Percentiles rank a stretch among this genome's conserved stretches.
Conservation (phyloP, 2,329 filamentous ascomycete genomes). For the Calycina herbarum region DNA sequence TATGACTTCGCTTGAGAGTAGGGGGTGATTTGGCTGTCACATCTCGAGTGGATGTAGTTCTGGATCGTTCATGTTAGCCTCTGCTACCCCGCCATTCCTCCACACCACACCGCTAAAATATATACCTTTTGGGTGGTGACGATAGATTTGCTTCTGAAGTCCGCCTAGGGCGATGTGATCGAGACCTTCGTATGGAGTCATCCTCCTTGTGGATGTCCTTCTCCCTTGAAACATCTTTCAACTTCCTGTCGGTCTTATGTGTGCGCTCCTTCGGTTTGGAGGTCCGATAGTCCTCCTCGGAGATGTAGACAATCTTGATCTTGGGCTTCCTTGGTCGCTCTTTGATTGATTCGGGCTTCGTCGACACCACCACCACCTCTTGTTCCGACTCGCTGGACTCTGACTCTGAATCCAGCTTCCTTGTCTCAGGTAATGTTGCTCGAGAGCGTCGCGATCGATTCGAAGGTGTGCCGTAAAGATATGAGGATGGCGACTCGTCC, state of each 20-base stretch:
- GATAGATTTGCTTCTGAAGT: conserved; percentile 24
- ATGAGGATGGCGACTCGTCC: conserved; percentile 21
- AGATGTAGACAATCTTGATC: conserved; percentile 31
- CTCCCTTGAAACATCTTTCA: conserved; percentile 9
- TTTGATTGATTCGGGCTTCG: conserved; percentile 16
- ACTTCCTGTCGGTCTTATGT: conserved; percentile 18
- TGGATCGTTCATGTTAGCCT: conserved; percentile 15
- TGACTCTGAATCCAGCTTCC: conserved; percentile 25
- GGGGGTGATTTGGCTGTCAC: conserved; percentile 20
- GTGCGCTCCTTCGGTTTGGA: conserved; percentile 23
- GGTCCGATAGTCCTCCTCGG: conserved; percentile 24
- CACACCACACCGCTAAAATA: not conserved
- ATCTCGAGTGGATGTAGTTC: conserved; percentile 24
- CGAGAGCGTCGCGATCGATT: conserved; percentile 19
- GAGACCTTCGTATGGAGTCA: conserved; percentile 25
- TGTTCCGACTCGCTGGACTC: conserved; percentile 27
- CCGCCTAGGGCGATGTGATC: conserved; percentile 25
- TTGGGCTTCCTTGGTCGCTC: conserved; percentile 29
- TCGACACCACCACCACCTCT: not conserved
- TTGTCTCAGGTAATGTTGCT: conserved; percentile 25
- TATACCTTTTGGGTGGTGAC: conserved; percentile 32
- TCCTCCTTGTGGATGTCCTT: conserved; percentile 3
- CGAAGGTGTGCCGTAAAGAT: conserved; percentile 27
- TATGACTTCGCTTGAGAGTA: conserved; percentile 29
- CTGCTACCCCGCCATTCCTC: not conserved